phyloP scores from a whole-genome alignment of 192 early-diverging fungal genomes.

The Coemansia sp. region DNA sequence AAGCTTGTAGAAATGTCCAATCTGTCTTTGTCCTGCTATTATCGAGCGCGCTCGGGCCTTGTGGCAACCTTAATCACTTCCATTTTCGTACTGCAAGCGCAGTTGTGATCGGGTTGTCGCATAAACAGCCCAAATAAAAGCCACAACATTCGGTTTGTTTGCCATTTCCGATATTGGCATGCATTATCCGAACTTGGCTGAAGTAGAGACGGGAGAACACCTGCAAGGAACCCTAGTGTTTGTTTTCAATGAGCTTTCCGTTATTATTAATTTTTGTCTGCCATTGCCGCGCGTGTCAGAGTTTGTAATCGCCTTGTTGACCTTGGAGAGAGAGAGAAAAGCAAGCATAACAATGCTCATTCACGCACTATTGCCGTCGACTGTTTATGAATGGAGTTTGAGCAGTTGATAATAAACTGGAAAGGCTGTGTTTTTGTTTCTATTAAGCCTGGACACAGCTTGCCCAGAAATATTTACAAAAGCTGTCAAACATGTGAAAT shows the following conservation, averaged over 20 bases:
- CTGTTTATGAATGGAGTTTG: not conserved
- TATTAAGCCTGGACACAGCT: not conserved
- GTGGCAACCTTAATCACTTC: not conserved
- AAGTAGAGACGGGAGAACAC: not conserved
- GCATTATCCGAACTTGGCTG: not conserved
- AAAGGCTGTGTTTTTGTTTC: not conserved
- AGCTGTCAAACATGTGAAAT: not conserved
- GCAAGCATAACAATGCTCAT: not conserved
- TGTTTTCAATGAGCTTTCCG: not conserved
- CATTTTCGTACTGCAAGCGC: not conserved
- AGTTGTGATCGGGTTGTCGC: constrained; percentile 2
- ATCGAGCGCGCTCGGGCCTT: constrained; percentile 5
- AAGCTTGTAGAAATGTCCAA: not conserved
- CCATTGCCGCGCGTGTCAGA: not conserved
- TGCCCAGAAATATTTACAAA: not conserved
- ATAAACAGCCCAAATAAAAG: not conserved
- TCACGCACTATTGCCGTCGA: not conserved
- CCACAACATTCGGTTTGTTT: constrained; percentile 1
- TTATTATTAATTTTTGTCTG: not conserved
- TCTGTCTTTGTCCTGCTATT: not conserved
- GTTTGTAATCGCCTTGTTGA: not conserved
- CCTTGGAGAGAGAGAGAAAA: not conserved
- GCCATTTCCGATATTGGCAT: not conserved
- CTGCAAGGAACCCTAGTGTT: constrained; percentile 6
- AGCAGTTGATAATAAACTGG: not conserved